Base-by-base conservation (phyloP, 192 early-diverging fungal genomes). In the Umbelopsis sp. region DNA sequence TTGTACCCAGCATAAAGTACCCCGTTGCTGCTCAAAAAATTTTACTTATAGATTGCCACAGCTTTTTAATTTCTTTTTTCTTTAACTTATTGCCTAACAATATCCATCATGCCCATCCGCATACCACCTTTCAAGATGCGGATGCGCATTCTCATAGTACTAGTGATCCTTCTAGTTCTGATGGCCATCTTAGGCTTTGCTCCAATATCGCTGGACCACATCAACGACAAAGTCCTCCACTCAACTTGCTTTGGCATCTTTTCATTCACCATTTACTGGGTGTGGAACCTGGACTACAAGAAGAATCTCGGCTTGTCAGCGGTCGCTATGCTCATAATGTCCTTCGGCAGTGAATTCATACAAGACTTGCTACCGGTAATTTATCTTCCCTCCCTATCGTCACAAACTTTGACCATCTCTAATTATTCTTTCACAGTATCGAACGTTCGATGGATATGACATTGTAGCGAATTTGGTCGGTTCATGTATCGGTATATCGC, bases 191-290 rank as follows among this genome's bases (percentile, higher is more conserved):
- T 81, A 3, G 79, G 79, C 0, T 81, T 81, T 50, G 69, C 75
- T 45, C 79, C 79, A 31, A 71, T 81, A 21, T 36, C 56, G 4
- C 45, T 78, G 11, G 66, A 71, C 24, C 65, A 49, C n/a, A 59
- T 81, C 24, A 81, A 81, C 49, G 79, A 81, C 72, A 81, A 81
- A 50, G 59, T 77, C 2, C 68, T 81, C n/a, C 79, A 81, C 20
- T 74, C 72, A 51, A 21, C 44, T 21, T 49, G 62, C 22, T 81
- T 81, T 72, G 76, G 56, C 54, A 70, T 77, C 14, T 44, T 76
- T 10, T 70, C 70, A 14, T 31, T 71, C n/a, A 71, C 51, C 32
- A 36, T 81, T 20, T 81, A 74, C 53, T 74, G 44, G 36, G 14
- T 81, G 16, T 81, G 79, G 79, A 73, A 81, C 50, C 45, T 81